Conservation (phyloP, 108 stramenopile species). For the Chaetoceros tenuissimus region DNA sequence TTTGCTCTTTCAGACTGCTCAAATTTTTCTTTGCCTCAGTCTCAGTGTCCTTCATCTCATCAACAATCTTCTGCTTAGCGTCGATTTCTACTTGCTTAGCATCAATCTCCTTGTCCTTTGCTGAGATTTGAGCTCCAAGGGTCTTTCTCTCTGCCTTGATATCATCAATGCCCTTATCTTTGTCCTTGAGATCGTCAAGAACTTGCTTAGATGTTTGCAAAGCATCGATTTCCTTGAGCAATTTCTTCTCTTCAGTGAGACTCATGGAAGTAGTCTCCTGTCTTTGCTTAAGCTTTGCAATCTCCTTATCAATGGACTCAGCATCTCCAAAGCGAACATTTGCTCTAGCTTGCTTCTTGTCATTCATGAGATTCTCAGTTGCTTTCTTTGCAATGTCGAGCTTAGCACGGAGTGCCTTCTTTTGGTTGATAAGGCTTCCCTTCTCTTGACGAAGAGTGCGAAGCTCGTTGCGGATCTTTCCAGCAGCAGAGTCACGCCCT, state of each 20-base stretch:
- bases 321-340: slow-evolving; percentile 67
- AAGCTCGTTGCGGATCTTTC: slow-evolving; percentile 41
- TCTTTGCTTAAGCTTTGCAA: slow-evolving; percentile 56
- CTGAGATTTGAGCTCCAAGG: slow-evolving; percentile 45
- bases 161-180: slow-evolving; percentile 55
- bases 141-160: slow-evolving; percentile 54
- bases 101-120: slow-evolving; percentile 88
- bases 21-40: slow-evolving; percentile 43
- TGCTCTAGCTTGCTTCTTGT: slow-evolving; percentile 45
- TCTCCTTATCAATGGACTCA: slow-evolving; percentile 84
- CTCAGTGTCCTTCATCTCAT: slow-evolving; percentile 51
- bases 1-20: slow-evolving; percentile 54
- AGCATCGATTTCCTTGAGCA: slow-evolving; percentile 91
- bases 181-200: slow-evolving; percentile 57
- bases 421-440: slow-evolving; percentile 68
- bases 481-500: slow-evolving; percentile 34
- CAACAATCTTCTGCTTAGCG: slow-evolving; percentile 34
- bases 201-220: slow-evolving; percentile 61
- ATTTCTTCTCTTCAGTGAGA: slow-evolving; percentile 88
- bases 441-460: slow-evolving; percentile 53
- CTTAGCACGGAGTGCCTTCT: slow-evolving; percentile 61
- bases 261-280: slow-evolving; percentile 94
- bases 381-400: slow-evolving; percentile 53
- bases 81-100: slow-evolving; percentile 68
- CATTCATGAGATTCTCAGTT: slow-evolving; percentile 53